A percentile compares a stretch with the other conserved stretches of the same genome.
These are phyloP conservation scores for Clitoria ternatea DNA, from an alignment of 306 rosid species.

Conservation along the genomic window DNA sequence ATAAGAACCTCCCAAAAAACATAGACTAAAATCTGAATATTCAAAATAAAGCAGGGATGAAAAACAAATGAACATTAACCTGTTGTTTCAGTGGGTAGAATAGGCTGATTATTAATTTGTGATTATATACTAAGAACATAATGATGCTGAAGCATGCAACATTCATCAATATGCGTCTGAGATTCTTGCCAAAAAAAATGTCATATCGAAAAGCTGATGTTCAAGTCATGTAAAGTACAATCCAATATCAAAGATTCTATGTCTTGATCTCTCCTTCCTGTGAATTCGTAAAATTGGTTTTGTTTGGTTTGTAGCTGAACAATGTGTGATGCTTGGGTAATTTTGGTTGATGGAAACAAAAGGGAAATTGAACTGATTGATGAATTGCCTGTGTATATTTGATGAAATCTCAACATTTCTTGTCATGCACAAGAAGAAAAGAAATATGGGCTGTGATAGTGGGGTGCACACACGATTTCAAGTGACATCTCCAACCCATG, in stretches of 20 bases:
- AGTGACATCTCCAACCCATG: conserved; percentile 38
- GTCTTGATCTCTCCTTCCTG: conserved; percentile 27
- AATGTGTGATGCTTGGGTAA: background rate
- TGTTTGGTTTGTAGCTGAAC: conserved; percentile 19
- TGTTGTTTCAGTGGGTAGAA: background rate
- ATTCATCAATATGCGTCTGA: conserved; percentile 18
- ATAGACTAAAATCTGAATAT: background rate
- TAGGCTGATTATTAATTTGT: background rate
- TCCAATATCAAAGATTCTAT: conserved; percentile 33
- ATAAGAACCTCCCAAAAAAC: background rate
- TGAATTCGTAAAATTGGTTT: conserved; percentile 25
- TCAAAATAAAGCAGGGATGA: background rate
- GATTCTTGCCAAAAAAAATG: conserved; percentile 33
- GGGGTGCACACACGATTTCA: conserved; percentile 53
- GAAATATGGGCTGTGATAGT: conserved; percentile 42
- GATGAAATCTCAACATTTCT: conserved; percentile 31
- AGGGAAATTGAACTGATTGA: conserved; percentile 33
- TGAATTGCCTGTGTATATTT: conserved; percentile 21
- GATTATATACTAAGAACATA: conserved; percentile 25
- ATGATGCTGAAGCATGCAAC: conserved; percentile 19
- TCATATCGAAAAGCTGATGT: conserved; percentile 2
- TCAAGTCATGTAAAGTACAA: conserved; percentile 25
- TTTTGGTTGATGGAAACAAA: conserved; percentile 25
- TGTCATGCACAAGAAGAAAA: conserved; percentile 16
- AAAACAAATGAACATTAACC: background rate